Evolutionary conservation across 495 filamentous ascomycete species (phyloP).

Genomic region (Pseudomonodictys pantanalensis): DNA sequence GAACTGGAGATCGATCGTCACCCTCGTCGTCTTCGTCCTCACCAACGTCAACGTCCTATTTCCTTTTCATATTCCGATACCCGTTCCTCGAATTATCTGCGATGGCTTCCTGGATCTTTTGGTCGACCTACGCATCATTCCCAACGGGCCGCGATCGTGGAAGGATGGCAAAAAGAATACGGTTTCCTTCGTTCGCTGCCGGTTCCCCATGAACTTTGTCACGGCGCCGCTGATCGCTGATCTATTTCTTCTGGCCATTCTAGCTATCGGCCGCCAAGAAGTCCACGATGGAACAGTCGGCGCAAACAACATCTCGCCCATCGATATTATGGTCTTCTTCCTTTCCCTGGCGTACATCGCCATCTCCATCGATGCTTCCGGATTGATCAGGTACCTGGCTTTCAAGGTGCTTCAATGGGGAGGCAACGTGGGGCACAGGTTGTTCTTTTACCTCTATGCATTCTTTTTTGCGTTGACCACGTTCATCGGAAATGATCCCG

Average conservation of each 20-base stretch:
- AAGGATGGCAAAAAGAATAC: constrained; percentile 27
- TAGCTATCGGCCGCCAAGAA: constrained; percentile 59
- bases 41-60: constrained; percentile 64
- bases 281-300: constrained; percentile 62
- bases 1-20: constrained; percentile 61
- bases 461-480: constrained; percentile 66
- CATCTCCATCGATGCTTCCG: constrained; percentile 69
- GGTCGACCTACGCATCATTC: constrained; percentile 50
- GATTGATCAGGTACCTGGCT: constrained; percentile 61
- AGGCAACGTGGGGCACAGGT: constrained; percentile 56
- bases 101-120: constrained; percentile 46
- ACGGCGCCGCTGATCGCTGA: constrained; percentile 64
- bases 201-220: constrained; percentile 63
- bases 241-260: constrained; percentile 62
- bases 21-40: constrained; percentile 60
- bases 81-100: constrained; percentile 49
- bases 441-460: constrained; percentile 66
- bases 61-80: constrained; percentile 59
- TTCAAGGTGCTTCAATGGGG: constrained; percentile 65
- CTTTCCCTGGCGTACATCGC: constrained; percentile 69
- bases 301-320: constrained; percentile 56
- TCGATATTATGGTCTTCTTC: constrained; percentile 68
- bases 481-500: constrained; percentile 68
- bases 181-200: constrained; percentile 43
- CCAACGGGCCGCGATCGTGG: constrained; percentile 37